These are phyloP conservation scores for Talaromyces sp. DNA, from an alignment of 2,329 filamentous ascomycete species.

Conservation along the genomic window DNA sequence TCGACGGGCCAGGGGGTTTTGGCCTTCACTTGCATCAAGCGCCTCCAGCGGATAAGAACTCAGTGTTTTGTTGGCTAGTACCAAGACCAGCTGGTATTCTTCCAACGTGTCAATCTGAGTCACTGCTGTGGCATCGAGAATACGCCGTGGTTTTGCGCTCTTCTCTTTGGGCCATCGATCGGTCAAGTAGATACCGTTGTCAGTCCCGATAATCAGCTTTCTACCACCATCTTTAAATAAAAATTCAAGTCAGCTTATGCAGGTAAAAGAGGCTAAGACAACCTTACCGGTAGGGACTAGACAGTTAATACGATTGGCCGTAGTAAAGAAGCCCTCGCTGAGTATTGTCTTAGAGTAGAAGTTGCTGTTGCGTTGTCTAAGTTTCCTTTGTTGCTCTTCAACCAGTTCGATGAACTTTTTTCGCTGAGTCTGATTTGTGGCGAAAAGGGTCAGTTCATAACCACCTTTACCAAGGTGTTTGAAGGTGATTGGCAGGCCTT, in stretches of 20 bases:
- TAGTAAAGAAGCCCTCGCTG: constrained; percentile 86
- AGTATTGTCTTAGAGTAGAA: constrained; percentile 63
- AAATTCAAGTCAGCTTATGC: not conserved
- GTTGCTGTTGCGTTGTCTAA: constrained; percentile 66
- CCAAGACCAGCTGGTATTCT: constrained; percentile 85
- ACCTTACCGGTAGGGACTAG: constrained; percentile 78
- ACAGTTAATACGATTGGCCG: constrained; percentile 85
- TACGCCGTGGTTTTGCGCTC: constrained; percentile 65
- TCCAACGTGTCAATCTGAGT: constrained; percentile 95
- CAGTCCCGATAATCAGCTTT: constrained; percentile 90
- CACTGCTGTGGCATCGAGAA: constrained; percentile 79
- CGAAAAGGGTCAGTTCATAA: constrained; percentile 86
- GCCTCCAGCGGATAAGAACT: constrained; percentile 84
- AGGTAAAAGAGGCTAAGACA: not conserved
- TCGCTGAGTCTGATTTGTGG: constrained; percentile 74
- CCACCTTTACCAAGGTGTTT: constrained; percentile 91
- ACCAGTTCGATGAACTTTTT: constrained; percentile 98
- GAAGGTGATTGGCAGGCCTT: constrained; percentile 93
- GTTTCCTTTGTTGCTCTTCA: constrained; percentile 77
- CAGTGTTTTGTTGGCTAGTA: constrained; percentile 87
- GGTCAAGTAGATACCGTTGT: constrained; percentile 85
- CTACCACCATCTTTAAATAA: constrained; percentile 71
- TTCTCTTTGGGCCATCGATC: constrained; percentile 84
- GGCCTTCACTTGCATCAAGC: constrained; percentile 71
- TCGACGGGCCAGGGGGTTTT: constrained; percentile 69